These are phyloP conservation scores for Scheffersomyces lignicola DNA, from an alignment of 1,139 yeast genomes.

Conservation along the genomic window DNA sequence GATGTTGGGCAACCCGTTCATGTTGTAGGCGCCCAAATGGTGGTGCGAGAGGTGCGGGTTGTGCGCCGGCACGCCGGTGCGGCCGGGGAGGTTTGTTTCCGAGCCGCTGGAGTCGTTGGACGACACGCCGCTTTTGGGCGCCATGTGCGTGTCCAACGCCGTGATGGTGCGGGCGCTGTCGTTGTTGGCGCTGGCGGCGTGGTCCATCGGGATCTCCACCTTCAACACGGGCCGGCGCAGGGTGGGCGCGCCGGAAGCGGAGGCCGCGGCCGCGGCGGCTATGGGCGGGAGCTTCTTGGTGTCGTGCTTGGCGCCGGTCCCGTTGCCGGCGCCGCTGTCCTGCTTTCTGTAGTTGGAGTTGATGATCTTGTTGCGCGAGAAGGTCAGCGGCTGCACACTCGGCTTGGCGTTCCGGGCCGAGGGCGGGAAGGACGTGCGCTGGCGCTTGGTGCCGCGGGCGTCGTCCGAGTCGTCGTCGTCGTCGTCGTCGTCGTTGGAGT, in stretches of 20 bases:
- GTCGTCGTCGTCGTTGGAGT: slow-evolving; percentile 21
- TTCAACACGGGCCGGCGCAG: slow-evolving; percentile 53
- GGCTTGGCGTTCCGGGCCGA: too few species aligned
- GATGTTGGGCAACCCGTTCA: slow-evolving; percentile 13
- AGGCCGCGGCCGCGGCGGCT: too few species aligned
- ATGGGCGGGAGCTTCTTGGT: too few species aligned
- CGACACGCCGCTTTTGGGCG: slow-evolving; percentile 6
- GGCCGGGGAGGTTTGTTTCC: slow-evolving; percentile 6
- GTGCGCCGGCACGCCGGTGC: neutral
- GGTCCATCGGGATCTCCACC: slow-evolving; percentile 51
- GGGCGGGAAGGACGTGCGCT: slow-evolving; percentile 14
- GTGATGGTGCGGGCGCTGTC: slow-evolving; percentile 33
- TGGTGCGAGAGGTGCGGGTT: slow-evolving; percentile 2
- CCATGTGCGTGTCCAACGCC: slow-evolving; percentile 30
- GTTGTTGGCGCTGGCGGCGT: slow-evolving; percentile 21
- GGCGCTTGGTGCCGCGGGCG: slow-evolving; percentile 28
- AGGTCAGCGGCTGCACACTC: slow-evolving; percentile 2
- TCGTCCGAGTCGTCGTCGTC: slow-evolving; percentile 30
- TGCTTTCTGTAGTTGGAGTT: slow-evolving; percentile 1
- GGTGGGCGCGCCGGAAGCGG: too few species aligned
- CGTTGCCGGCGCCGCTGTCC: too few species aligned
- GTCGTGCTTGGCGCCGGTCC: too few species aligned
- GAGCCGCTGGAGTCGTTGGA: slow-evolving; percentile 9
- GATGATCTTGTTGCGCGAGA: neutral
- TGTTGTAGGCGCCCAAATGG: neutral